A percentile compares a stretch with the other conserved stretches of the same genome.
phyloP scores from a whole-genome alignment of 2,329 filamentous ascomycete species.

The Lecanoromycetidae sp. region DNA sequence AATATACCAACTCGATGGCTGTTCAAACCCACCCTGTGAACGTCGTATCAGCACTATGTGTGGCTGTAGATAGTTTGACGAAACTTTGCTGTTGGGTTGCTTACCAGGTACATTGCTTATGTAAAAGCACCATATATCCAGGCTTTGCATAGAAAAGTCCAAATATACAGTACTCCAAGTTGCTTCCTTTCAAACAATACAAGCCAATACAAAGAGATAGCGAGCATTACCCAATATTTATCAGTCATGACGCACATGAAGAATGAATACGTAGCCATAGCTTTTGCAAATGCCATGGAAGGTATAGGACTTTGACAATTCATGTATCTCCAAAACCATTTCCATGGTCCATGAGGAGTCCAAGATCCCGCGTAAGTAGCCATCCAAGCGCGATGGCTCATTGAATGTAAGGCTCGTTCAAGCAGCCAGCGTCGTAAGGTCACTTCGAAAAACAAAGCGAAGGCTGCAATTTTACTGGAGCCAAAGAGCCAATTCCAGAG shows the following conservation, averaged over 20 bases:
- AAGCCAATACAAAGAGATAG: background rate
- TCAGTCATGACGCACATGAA: background rate
- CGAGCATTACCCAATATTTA: background rate
- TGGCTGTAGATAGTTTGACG: no score
- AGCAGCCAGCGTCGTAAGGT: background rate
- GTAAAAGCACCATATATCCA: no score
- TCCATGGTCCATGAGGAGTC: background rate
- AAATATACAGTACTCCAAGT: no score
- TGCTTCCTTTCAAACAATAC: background rate
- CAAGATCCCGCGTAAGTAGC: background rate
- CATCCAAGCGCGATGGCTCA: background rate
- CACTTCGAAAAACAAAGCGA: background rate
- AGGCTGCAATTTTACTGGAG: background rate
- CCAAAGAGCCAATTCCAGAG: background rate
- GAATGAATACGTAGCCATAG: background rate
- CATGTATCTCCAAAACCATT: background rate
- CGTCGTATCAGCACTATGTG: no score
- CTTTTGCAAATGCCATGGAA: background rate
- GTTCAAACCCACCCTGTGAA: no score
- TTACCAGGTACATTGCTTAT: no score
- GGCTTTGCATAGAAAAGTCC: no score
- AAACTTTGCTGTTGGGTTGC: no score
- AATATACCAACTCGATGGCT: no score
- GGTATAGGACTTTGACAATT: background rate
- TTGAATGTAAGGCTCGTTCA: background rate